Base-by-base conservation (phyloP, 2,329 filamentous ascomycete species). In the Pseudocercospora fuligena region DNA sequence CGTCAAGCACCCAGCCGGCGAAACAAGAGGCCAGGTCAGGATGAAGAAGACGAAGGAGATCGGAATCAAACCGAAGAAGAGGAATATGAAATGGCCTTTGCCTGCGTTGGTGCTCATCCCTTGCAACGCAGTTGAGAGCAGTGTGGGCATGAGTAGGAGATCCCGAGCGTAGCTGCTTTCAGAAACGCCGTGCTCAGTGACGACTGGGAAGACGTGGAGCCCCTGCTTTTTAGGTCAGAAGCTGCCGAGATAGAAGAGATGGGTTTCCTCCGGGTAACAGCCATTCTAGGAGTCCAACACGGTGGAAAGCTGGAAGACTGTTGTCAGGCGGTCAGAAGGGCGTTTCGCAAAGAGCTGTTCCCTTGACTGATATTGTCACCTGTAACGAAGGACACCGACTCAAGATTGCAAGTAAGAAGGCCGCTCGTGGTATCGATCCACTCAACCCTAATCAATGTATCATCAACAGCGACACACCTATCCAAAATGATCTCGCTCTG, bases 161-260 rank as follows among this genome's bases (percentile, higher is more conserved):
- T 89, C 67, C 87, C 90, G 1, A 90, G 91, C 0, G 94, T 97
- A 21, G 90, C 93, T n/a, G 88, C 90, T 5, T 97, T 99, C 74
- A 86, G 94, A 69, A 88, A 83, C 70, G 92, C 94, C 5, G 89
- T 99, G 7, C 81, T 97, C 59, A 84, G 87, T 46, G 95, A 95
- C 11, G 85, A 89, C 66, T 99, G 95, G 95, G 78, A 83, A 2
- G 88, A 92, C 75, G 94, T 94, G n/a, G 95, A 99, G 80, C 83
- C 86, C 64, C 82, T 98, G 60, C 82, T 99, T 63, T 87, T 91
- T 43, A 89, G 87, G 1, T 83, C 72, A n/a, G 73, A 73, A 25
- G 23, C 62, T 46, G 61, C 65, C 51, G 74, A 85, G 65, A 80
- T 82, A 61, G 81, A 81, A 66, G 70, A 67, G n/a, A n/a, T n/a